Evolutionary conservation across 2,329 filamentous ascomycete species (phyloP).

Genomic region (Nemania sp.): DNA sequence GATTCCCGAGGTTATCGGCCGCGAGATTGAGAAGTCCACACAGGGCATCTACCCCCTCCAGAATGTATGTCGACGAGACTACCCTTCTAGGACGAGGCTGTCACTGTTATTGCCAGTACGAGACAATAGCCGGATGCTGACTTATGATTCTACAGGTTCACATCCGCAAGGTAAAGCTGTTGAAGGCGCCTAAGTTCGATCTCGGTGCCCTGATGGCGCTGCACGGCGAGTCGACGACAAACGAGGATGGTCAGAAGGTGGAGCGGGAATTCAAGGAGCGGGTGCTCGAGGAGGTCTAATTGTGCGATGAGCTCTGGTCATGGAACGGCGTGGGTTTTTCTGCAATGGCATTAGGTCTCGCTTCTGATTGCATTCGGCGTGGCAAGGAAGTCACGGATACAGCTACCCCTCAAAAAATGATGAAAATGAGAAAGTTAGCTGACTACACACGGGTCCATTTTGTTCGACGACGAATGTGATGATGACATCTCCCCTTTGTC

Average conservation of each 20-base stretch:
- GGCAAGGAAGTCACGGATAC: slow-evolving; percentile 48
- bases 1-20: slow-evolving; percentile 98
- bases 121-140: slow-evolving; percentile 43
- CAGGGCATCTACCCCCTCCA: slow-evolving; percentile 99
- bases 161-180: slow-evolving; percentile 99
- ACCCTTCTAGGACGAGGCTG: background rate
- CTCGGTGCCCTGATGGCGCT: slow-evolving; percentile 93
- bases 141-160: slow-evolving; percentile 71
- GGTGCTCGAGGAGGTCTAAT: slow-evolving; percentile 92
- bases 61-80: slow-evolving; percentile 69
- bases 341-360: slow-evolving; percentile 52
- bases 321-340: slow-evolving; percentile 53
- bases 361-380: slow-evolving; percentile 55
- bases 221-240: slow-evolving; percentile 94
- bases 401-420: slow-evolving; percentile 41
- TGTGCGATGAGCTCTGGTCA: slow-evolving; percentile 45
- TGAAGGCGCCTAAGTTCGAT: slow-evolving; percentile 99
- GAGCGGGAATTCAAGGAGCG: slow-evolving; percentile 99
- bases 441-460: slow-evolving; percentile 34
- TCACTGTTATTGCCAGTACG: background rate
- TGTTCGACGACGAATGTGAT: slow-evolving; percentile 24
- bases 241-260: slow-evolving; percentile 97
- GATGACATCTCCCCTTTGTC: slow-evolving; percentile 3
- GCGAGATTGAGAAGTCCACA: slow-evolving; percentile 99
- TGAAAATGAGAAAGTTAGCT: slow-evolving; percentile 46